Base-by-base conservation (phyloP, 371 early-diverging fungal genomes). In the Neoconidiobolus thromboides region DNA sequence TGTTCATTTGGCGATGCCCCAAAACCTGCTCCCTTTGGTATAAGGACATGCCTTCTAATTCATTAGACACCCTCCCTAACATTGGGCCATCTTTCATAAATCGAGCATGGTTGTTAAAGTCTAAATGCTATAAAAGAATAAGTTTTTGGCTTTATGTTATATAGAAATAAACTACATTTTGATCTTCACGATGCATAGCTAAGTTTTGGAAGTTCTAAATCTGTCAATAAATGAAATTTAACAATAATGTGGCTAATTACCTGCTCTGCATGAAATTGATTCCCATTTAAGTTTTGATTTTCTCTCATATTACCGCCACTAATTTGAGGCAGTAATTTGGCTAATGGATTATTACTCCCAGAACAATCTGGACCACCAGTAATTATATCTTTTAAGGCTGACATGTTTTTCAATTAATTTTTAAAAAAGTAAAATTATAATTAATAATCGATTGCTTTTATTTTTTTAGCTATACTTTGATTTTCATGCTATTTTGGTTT, bases 361-460 rank as follows among this genome's bases (percentile, higher is more conserved):
- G 85, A 85, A 65, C 89, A 89, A 57, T 88, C 89, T 48, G 86
- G 80, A 52, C 75, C 80, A 44, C 67, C 70, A 9, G 76, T 68
- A 63, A 76, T 73, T 14, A 82, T 62, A 56, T 73, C 60, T 70
- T 52, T 73, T 64, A 53, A 74, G 43, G 54, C 44, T 7, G 61
- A 55, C 55, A 55, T 61, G 5, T 49, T 12, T 49, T 4, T 49
- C 14, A 4, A 26, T 49, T 10, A 4, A 49, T 26, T 26, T 26
- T 26, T 26, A 26, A 26, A 26, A 26, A 26, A 26, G 26, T 26
- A 26, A 26, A 26, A 26, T 26, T 26, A 26, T 26, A 26, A 26
- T 26, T 26, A 26, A 26, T 26, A 26, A 26, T 26, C 26, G 26
- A 26, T 26, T 26, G 26, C 26, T 26, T 26, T 26, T 26, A 26